phyloP scores from a whole-genome alignment of 768 basidiomycete genomes.

The Amanita rimosa region DNA sequence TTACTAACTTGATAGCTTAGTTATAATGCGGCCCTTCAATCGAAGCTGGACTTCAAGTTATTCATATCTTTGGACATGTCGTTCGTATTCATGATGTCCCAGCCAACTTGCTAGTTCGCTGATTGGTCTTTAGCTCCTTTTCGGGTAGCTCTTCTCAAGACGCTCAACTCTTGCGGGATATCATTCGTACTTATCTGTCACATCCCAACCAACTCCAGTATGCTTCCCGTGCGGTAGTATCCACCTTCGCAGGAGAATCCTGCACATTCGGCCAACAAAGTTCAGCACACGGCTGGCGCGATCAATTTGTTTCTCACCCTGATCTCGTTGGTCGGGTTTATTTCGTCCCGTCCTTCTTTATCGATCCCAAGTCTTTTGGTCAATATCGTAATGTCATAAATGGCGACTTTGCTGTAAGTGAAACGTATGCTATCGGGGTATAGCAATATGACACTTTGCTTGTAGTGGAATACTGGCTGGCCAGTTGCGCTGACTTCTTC shows the following conservation, averaged over 20 bases:
- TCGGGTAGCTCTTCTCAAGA: constrained; percentile 39
- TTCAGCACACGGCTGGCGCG: constrained; percentile 43
- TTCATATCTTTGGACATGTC: constrained; percentile 77
- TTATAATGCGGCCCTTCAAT: constrained; percentile 43
- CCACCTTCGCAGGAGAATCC: constrained; percentile 60
- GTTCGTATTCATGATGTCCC: constrained; percentile 22
- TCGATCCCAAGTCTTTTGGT: constrained; percentile 37
- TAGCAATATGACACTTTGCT: constrained; percentile 5
- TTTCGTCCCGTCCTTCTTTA: constrained; percentile 66
- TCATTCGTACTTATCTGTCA: constrained; percentile 39
- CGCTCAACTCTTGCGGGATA: constrained; percentile 36
- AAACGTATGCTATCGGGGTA: constrained; percentile 1
- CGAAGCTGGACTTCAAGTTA: constrained; percentile 51
- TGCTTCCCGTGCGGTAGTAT: constrained; percentile 39
- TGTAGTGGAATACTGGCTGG: constrained; percentile 78
- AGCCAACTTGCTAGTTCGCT: neutral
- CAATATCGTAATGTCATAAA: constrained; percentile 37
- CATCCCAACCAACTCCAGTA: constrained; percentile 51
- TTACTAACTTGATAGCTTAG: constrained; percentile 14
- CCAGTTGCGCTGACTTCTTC: constrained; percentile 45
- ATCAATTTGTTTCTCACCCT: constrained; percentile 36
- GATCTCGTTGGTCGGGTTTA: constrained; percentile 37
- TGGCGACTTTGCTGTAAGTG: constrained; percentile 48
- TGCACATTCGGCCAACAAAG: constrained; percentile 55
- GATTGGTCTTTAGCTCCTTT: constrained; percentile 27